Base-by-base conservation (phyloP, 352 stramenopile species). In the Pythium grandisporangium region DNA sequence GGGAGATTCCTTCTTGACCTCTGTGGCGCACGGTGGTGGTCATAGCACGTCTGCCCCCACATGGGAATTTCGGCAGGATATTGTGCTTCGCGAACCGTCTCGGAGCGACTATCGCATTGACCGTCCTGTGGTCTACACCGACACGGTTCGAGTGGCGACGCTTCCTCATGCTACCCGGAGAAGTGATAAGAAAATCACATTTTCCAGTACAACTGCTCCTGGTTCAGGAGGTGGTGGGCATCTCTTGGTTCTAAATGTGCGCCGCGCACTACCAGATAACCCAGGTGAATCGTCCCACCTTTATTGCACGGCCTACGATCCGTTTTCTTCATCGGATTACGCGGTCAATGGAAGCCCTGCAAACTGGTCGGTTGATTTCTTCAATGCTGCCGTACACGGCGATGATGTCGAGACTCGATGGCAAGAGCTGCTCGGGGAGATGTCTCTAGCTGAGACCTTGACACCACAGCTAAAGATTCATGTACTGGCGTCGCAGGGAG, bases 301-400 rank as follows among this genome's bases (percentile, higher is more conserved):
- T 3, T 93, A 93, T 33, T 93, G 76, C 48, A 93, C 79, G 4
- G 79, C 79, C 4, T 93, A 93, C 48, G 76, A 93, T 20, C 79
- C 79, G 10, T 62, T 81, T 20, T 90, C 76, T 0, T 76, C 79
- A 1, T 85, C 65, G 11, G 79, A 93, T 46, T 93, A 88, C 51
- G 52, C 70, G 1, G 72, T 90, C 0, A 63, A 82, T 37, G 76
- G 79, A 3, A 82, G 64, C 25, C 79, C 79, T 6, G 26, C 30
- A 0, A 45, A 87, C 22, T 93, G 72, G 77, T 26, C 55, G 16
- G 37, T 69, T 0, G 63, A 89, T 20, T 93, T 86, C 39, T 93
- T 93, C 49, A 61, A 82, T 17, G 38, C 43, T 2, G 57, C 51
- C 6, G 45, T 43, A 1, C n/a, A n/a, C n/a, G 66, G 72, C 17